These are phyloP conservation scores for Pseudocercospora eumusae DNA, from an alignment of 2,329 filamentous ascomycete genomes.

Conservation along the genomic window DNA sequence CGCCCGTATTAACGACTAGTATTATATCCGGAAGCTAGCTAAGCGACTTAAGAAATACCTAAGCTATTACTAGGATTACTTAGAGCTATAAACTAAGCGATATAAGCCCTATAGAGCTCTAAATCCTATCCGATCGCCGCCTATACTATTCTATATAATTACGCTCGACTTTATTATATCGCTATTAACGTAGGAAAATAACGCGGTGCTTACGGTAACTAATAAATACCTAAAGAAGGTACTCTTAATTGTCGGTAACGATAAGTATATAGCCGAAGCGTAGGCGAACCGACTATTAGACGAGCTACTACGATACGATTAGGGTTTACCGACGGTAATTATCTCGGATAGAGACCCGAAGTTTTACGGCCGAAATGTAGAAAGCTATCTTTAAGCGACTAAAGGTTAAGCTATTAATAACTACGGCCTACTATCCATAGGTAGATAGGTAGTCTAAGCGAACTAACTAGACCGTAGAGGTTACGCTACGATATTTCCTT, in stretches of 20 bases:
- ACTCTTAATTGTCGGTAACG: background rate
- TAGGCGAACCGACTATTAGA: constrained; percentile 11
- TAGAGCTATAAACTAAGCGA: no score
- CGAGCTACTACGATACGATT: background rate
- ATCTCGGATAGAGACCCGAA: constrained; percentile 14
- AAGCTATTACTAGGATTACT: no score
- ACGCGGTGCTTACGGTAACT: background rate
- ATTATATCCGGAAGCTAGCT: no score
- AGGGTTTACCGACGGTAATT: constrained; percentile 6
- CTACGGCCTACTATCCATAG: constrained; percentile 11
- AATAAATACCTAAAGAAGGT: constrained; percentile 2
- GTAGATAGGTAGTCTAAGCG: constrained; percentile 8
- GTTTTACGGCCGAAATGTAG: constrained; percentile 6
- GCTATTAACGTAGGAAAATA: background rate
- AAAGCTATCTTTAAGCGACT: background rate
- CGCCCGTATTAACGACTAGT: no score
- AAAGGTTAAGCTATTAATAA: constrained; percentile 5
- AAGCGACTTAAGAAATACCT: no score
- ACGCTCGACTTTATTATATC: constrained; percentile 10
- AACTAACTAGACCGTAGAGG: constrained; percentile 16
- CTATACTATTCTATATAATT: no score
- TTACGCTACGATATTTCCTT: constrained; percentile 12
- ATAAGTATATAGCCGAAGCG: background rate
- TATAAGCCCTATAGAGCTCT: no score
- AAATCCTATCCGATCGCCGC: no score